phyloP scores from a whole-genome alignment of 2,329 filamentous ascomycete genomes.

The Apiospora phragmitis region DNA sequence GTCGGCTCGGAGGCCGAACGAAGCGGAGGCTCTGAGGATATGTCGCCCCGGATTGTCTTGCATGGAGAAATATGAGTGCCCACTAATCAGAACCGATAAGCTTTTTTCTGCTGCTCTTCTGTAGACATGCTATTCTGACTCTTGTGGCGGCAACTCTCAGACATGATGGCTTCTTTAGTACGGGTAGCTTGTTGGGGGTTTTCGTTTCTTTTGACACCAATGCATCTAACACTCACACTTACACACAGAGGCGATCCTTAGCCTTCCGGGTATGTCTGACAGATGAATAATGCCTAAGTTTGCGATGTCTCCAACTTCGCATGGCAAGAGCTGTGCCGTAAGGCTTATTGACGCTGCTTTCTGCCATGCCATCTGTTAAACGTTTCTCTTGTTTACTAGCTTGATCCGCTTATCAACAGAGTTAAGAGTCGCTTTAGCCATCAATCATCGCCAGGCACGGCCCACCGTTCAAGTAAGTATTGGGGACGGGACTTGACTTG shows the following conservation, averaged over 20 bases:
- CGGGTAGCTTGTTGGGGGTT: background rate
- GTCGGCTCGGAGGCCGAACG: background rate
- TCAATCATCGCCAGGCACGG: background rate
- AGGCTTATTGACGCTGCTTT: background rate
- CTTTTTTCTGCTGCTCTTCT: background rate
- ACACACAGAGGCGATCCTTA: background rate
- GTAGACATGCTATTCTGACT: constrained; percentile 1
- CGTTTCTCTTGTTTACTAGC: too few species aligned
- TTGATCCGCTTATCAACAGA: background rate
- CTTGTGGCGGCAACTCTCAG: constrained; percentile 2
- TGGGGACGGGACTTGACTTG: background rate
- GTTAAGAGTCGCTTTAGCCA: background rate
- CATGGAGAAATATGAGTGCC: background rate
- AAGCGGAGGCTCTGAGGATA: background rate
- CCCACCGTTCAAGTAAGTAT: background rate
- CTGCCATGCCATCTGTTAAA: background rate
- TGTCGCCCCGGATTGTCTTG: background rate
- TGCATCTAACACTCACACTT: background rate
- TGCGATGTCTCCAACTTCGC: background rate
- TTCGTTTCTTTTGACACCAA: background rate
- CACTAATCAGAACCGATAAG: background rate
- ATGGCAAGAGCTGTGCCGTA: background rate
- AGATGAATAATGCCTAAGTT: background rate
- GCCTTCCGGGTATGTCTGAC: background rate
- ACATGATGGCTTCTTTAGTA: background rate